Conservation (phyloP, 768 basidiomycete species). For the Naganishia onofrii region DNA sequence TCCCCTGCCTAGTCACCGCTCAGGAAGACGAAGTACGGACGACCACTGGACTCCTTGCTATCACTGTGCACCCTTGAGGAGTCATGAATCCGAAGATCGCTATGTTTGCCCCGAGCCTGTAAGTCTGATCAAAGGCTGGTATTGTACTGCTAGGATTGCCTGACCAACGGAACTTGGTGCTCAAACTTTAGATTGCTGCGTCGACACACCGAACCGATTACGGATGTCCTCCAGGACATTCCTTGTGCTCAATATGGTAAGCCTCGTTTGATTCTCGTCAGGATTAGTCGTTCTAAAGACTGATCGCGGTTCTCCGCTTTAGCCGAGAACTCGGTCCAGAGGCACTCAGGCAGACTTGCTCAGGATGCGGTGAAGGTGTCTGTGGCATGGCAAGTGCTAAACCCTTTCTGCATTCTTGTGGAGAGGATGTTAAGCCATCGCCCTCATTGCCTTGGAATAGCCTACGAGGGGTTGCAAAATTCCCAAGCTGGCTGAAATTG, state of each 20-base stretch:
- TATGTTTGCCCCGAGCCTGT: conserved; percentile 27
- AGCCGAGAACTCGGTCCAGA: conserved; percentile 21
- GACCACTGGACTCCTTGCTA: conserved; percentile 26
- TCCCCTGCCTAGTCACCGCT: background rate
- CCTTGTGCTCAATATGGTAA: conserved; percentile 26
- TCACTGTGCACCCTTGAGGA: conserved; percentile 14
- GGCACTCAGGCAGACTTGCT: conserved; percentile 20
- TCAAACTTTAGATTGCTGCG: background rate
- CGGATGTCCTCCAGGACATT: conserved; percentile 25
- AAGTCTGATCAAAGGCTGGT: background rate
- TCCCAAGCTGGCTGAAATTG: conserved; percentile 21
- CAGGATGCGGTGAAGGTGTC: conserved; percentile 24
- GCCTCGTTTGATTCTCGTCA: background rate
- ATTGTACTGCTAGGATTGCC: background rate
- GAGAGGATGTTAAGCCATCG: background rate
- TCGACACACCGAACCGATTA: conserved; percentile 20
- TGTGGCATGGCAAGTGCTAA: conserved; percentile 26
- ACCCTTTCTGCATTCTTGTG: background rate
- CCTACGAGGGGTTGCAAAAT: conserved; percentile 25
- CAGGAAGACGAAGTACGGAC: background rate
- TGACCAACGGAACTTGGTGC: background rate
- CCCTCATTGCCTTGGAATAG: background rate
- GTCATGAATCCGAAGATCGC: conserved; percentile 1
- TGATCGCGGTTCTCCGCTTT: background rate
- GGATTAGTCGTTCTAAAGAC: background rate